Evolutionary conservation across 2,329 filamentous ascomycete species (phyloP), one percentile per base, ranked within the genome.

Genomic region (Ceratocystis colombiana): DNA sequence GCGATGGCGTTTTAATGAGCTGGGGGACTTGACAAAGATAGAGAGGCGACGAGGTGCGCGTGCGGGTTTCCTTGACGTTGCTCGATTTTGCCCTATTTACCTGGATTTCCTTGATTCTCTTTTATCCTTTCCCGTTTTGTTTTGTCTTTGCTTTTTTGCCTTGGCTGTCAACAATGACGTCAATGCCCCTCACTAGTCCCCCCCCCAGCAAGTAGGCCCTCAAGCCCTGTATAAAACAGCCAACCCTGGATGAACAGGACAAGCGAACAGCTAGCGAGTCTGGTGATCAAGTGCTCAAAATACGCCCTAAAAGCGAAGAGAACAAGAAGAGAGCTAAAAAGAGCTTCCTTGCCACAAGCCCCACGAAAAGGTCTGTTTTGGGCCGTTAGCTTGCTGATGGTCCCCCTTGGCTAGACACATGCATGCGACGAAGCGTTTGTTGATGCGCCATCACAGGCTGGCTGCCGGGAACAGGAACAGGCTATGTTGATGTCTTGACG

Each of bases 131-230:
- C 6, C 25, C 12, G 8, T 15, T 4, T 6, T 25, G 20, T 5
- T 53, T 53, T 50, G n/a, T 20, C 7, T 3, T 20, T 50, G n/a
- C 8, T 25, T 50, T 25, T 25, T 25, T 53, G 48, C 20, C 48
- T 53, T 53, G 48, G 48, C 20, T 53, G 48, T 10, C 48, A 25
- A 12, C 48, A 53, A 53, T 53, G 48, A 53, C 48, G 48, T 53
- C 48, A 53, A 53, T 53, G 20, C 48, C 48, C 48, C 48, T 53
- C 48, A 53, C 48, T 53, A n/a, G 22, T 25, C 22, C 20, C 22
- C 20, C 20, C 48, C 20, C 20, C 48, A 25, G 48, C 12, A 15
- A 25, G 25, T 53, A 28, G 37, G 37, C 37, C 33, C 10, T 25
- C 48, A 12, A 25, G 48, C 48, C 48, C 48, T 53, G 20, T 53